These are phyloP conservation scores for Tulasnella sp. DNA, from an alignment of 768 basidiomycete genomes.

Conservation along the genomic window DNA sequence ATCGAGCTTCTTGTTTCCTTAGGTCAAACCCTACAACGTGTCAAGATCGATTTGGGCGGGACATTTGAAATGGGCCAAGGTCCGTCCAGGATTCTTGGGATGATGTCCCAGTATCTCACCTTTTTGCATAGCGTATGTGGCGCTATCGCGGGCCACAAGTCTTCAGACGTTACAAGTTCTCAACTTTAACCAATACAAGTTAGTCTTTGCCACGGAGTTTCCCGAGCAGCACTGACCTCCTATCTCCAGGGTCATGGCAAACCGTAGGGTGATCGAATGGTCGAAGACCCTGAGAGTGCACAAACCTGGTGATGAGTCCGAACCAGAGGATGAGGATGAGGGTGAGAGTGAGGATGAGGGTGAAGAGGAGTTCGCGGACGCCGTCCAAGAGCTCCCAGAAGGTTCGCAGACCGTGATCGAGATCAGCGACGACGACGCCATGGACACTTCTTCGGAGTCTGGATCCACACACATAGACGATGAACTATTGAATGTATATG, in stretches of 20 bases:
- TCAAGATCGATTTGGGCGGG: constrained; percentile 31
- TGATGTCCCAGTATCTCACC: background rate
- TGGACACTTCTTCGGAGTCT: background rate
- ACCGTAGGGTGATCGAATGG: constrained; percentile 13
- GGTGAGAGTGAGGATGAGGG: too few species aligned
- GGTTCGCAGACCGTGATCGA: background rate
- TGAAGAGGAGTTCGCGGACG: background rate
- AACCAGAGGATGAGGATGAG: constrained; percentile 1
- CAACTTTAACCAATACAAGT: constrained; percentile 30
- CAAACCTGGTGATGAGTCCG: background rate
- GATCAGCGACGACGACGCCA: background rate
- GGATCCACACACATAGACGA: background rate
- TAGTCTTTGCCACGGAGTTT: background rate
- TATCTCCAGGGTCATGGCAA: constrained; percentile 15
- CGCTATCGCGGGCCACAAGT: constrained; percentile 31
- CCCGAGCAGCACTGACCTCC: background rate
- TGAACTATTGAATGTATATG: background rate
- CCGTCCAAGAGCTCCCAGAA: background rate
- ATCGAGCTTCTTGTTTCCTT: background rate
- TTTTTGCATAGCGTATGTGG: constrained; percentile 23
- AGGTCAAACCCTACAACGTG: constrained; percentile 30
- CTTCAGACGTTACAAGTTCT: constrained; percentile 31
- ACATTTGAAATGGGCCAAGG: constrained; percentile 46
- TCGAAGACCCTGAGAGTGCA: constrained; percentile 13
- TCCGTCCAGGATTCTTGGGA: constrained; percentile 32